Conservation (phyloP, 1,284 basidiomycete species). For the Trichosporon ovoides region DNA sequence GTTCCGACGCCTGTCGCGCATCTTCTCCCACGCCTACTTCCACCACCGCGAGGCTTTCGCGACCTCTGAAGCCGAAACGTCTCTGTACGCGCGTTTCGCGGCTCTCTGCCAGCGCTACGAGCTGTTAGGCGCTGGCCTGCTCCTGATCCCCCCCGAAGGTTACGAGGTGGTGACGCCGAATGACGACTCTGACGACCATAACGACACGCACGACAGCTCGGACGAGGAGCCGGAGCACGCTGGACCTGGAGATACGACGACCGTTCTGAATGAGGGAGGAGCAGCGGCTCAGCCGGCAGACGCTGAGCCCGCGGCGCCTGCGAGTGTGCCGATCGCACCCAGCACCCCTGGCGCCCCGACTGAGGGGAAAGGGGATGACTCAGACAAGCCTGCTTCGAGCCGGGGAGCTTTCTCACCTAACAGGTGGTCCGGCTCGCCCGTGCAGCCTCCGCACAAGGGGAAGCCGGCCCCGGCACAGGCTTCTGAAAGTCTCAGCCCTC, state of each 20-base stretch:
- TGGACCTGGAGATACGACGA: constrained; percentile 1
- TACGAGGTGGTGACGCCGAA: constrained; percentile 11
- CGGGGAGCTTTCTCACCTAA: constrained; percentile 6
- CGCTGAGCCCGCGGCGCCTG: no score
- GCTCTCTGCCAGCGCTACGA: constrained; percentile 74
- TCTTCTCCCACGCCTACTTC: constrained; percentile 93
- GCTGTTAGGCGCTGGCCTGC: constrained; percentile 66
- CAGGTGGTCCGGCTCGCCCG: constrained; percentile 17
- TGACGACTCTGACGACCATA: constrained; percentile 10
- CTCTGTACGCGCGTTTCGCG: constrained; percentile 84
- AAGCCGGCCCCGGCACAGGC: constrained; percentile 19
- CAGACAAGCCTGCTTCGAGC: no score
- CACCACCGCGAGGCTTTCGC: constrained; percentile 77
- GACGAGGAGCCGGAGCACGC: constrained; percentile 11
- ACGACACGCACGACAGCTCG: constrained; percentile 21
- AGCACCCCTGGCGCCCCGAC: no score
- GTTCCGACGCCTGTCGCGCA: constrained; percentile 69
- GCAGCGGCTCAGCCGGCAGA: no score
- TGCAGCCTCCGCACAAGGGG: constrained; percentile 19
- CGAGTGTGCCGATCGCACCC: no score
- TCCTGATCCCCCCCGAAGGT: constrained; percentile 62
- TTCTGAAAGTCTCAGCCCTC: constrained; percentile 14
- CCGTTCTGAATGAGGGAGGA: not conserved
- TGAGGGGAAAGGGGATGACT: not conserved
- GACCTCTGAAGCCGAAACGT: constrained; percentile 63